phyloP scores from a whole-genome alignment of 2,329 filamentous ascomycete genomes.

The Talaromyces sp. region DNA sequence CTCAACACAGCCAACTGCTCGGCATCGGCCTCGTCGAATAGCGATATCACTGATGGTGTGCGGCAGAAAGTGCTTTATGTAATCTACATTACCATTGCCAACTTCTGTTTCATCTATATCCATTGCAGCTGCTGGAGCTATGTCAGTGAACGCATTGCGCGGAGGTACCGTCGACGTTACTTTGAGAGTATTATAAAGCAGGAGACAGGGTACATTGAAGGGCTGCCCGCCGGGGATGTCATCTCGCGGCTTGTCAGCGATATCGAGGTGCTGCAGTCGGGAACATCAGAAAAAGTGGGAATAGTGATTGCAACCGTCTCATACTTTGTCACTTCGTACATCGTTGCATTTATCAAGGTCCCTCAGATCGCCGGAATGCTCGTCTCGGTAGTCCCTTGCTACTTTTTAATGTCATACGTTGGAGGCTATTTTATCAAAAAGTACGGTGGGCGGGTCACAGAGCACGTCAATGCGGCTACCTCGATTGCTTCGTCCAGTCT shows the following conservation, averaged over 20 bases:
- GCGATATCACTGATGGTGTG: not conserved
- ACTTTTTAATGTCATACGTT: constrained; percentile 28
- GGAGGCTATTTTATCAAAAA: constrained; percentile 41
- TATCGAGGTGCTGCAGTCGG: constrained; percentile 61
- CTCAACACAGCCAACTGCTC: constrained; percentile 25
- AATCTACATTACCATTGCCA: constrained; percentile 59
- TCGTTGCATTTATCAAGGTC: constrained; percentile 63
- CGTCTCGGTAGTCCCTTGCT: constrained; percentile 52
- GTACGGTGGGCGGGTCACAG: constrained; percentile 40
- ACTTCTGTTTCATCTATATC: constrained; percentile 59
- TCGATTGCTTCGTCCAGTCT: constrained; percentile 56
- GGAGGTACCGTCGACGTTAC: constrained; percentile 58
- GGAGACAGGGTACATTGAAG: constrained; percentile 60
- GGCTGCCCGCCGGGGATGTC: constrained; percentile 57
- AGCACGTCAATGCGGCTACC: constrained; percentile 49
- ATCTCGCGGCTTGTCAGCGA: constrained; percentile 60
- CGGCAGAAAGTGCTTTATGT: constrained; percentile 52
- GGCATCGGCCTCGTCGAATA: not conserved
- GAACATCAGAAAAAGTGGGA: constrained; percentile 66
- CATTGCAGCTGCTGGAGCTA: constrained; percentile 61
- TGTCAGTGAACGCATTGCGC: constrained; percentile 58
- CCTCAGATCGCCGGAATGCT: constrained; percentile 59
- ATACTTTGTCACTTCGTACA: constrained; percentile 63
- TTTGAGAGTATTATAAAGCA: constrained; percentile 56
- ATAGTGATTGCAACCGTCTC: constrained; percentile 57